Evolutionary conservation across 495 filamentous ascomycete species (phyloP).

Genomic region (Hyphodiscus hymeniophilus): DNA sequence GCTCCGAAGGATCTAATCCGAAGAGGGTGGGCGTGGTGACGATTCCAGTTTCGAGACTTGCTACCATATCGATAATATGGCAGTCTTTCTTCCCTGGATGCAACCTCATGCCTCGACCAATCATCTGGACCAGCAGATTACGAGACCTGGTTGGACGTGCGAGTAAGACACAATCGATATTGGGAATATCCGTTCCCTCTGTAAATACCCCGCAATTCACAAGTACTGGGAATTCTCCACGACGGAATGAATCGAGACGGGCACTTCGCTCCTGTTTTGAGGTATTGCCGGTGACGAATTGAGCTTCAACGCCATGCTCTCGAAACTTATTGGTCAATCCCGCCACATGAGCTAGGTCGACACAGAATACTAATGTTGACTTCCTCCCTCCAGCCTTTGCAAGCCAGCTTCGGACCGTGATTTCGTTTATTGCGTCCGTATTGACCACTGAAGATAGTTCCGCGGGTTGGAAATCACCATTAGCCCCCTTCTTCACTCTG

Average conservation of each 20-base stretch:
- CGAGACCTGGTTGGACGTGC: conserved; percentile 83
- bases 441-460: conserved; percentile 77
- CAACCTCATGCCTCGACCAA: conserved; percentile 84
- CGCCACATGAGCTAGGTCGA: conserved; percentile 72
- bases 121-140: conserved; percentile 95
- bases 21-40: conserved; percentile 88
- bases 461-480: conserved; percentile 69
- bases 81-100: conserved; percentile 77
- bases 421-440: conserved; percentile 64
- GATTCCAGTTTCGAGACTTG: conserved; percentile 70
- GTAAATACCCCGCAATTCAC: conserved; percentile 96
- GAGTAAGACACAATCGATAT: conserved; percentile 88
- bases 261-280: conserved; percentile 52
- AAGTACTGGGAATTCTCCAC: conserved; percentile 73
- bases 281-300: conserved; percentile 76
- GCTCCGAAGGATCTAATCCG: conserved; percentile 77
- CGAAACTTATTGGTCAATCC: conserved; percentile 70
- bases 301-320: conserved; percentile 68
- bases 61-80: conserved; percentile 95
- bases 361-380: conserved; percentile 89
- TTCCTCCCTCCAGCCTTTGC: conserved; percentile 61
- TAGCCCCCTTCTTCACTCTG: conserved; percentile 49
- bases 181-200: conserved; percentile 93
- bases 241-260: conserved; percentile 63
- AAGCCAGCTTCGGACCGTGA: conserved; percentile 79